Conservation (phyloP, 1,284 basidiomycete genomes). For the Pterulicium gracile region DNA sequence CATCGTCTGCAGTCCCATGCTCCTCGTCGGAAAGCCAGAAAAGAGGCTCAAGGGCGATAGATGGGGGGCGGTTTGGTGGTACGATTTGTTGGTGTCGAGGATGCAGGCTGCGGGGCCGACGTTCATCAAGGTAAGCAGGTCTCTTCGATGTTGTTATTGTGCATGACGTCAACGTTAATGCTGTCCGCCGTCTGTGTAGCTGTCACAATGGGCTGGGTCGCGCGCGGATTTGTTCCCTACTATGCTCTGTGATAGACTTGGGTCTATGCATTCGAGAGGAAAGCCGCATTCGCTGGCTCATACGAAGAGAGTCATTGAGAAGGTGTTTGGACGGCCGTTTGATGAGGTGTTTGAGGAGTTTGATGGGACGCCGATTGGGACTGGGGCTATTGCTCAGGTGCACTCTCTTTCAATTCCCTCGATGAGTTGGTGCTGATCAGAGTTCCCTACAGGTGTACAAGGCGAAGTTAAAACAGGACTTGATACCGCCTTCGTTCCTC, state of each 20-base stretch:
- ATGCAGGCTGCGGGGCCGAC: slow-evolving; percentile 97
- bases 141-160: slow-evolving; percentile 7
- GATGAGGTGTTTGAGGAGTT: slow-evolving; percentile 91
- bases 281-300: slow-evolving; percentile 76
- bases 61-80: slow-evolving; percentile 95
- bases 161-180: slow-evolving; percentile 9
- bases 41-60: slow-evolving; percentile 52
- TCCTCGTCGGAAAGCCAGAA: slow-evolving; percentile 64
- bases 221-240: slow-evolving; percentile 91
- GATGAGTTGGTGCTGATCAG: slow-evolving; percentile 1
- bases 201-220: slow-evolving; percentile 98
- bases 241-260: slow-evolving; percentile 82
- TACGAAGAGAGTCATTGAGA: slow-evolving; percentile 78
- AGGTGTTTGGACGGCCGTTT: slow-evolving; percentile 76
- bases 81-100: slow-evolving; percentile 74
- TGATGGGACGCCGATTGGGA: slow-evolving; percentile 80
- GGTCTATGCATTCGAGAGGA: slow-evolving; percentile 83
- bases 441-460: slow-evolving; percentile 59
- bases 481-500: slow-evolving; percentile 76
- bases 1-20: slow-evolving; percentile 75
- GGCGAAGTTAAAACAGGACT: slow-evolving; percentile 73
- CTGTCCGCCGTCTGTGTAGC: too few species aligned
- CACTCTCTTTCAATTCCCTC: slow-evolving; percentile 5
- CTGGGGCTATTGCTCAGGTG: slow-evolving; percentile 97
- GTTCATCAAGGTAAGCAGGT: slow-evolving; percentile 77